phyloP scores from a whole-genome alignment of 2,329 filamentous ascomycete genomes.

The Sordariomycetes sp. region DNA sequence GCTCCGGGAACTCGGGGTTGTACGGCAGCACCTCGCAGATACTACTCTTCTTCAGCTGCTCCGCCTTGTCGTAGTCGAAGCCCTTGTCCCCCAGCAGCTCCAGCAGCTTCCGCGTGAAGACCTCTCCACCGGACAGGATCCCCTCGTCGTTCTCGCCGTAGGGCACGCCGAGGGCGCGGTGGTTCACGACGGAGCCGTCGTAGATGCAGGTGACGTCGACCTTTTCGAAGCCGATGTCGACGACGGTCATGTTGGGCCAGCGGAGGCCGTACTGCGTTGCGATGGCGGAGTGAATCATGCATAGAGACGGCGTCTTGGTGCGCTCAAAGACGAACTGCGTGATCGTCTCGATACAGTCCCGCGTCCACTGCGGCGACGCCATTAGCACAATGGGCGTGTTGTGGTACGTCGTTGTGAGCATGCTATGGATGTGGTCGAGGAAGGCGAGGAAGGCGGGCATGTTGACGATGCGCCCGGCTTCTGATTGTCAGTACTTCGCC shows the following conservation, averaged over 20 bases:
- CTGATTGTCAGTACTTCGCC: constrained; percentile 2
- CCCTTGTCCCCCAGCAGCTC: constrained; percentile 48
- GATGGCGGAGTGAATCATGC: constrained; percentile 76
- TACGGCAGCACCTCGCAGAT: constrained; percentile 57
- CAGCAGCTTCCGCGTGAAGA: constrained; percentile 64
- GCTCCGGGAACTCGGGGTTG: constrained; percentile 24
- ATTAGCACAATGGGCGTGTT: constrained; percentile 92
- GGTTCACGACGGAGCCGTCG: constrained; percentile 64
- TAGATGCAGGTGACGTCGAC: constrained; percentile 84
- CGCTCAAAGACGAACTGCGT: constrained; percentile 96
- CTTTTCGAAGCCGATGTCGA: constrained; percentile 88
- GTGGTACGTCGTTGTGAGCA: constrained; percentile 83
- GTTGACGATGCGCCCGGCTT: constrained; percentile 70
- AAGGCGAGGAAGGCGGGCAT: constrained; percentile 92
- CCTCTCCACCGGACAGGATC: constrained; percentile 66
- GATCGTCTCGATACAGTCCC: constrained; percentile 73
- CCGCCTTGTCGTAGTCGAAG: constrained; percentile 53
- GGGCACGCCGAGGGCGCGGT: constrained; percentile 44
- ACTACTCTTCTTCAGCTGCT: constrained; percentile 53
- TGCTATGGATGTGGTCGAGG: constrained; percentile 80
- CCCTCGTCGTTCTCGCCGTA: constrained; percentile 23
- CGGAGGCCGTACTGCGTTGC: constrained; percentile 77
- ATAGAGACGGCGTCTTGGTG: constrained; percentile 86
- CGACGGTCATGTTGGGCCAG: constrained; percentile 63
- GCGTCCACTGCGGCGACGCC: constrained; percentile 80